Conservation (phyloP, 352 stramenopile species). For the Pythium guiyangense region DNA sequence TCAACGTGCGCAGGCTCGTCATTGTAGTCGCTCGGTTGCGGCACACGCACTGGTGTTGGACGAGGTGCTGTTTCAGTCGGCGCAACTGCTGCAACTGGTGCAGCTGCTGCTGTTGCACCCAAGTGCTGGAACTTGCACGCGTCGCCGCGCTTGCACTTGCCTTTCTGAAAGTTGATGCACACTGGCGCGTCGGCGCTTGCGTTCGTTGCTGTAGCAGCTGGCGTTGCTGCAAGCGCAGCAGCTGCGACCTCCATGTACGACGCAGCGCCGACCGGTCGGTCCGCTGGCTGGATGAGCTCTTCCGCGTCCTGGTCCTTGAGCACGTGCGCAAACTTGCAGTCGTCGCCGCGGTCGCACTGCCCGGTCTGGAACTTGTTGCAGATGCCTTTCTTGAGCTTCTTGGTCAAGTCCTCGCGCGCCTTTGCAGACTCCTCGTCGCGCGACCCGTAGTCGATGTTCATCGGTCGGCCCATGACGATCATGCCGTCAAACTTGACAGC, state of each 20-base stretch:
- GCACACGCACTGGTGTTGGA: constrained; percentile 7
- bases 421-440: constrained; percentile 64
- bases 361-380: constrained; percentile 71
- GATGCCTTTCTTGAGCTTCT: constrained; percentile 73
- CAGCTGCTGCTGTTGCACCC: constrained; percentile 12
- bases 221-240: constrained; percentile 1
- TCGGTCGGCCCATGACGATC: constrained; percentile 79
- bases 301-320: constrained; percentile 52
- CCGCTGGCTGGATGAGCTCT: constrained; percentile 32
- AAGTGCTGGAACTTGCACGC: constrained; percentile 61
- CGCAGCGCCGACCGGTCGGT: constrained; percentile 19
- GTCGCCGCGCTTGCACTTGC: constrained; percentile 61
- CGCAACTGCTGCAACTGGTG: not conserved
- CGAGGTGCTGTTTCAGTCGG: not conserved
- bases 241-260: constrained; percentile 22
- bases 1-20: too few relatives aligned
- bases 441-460: constrained; percentile 78
- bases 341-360: constrained; percentile 52
- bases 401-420: constrained; percentile 64
- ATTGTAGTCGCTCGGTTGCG: constrained; percentile 4
- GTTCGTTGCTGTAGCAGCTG: constrained; percentile 15
- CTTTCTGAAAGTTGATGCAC: constrained; percentile 40
- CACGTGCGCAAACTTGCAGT: constrained; percentile 73
- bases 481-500: constrained; percentile 78
- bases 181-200: constrained; percentile 42